phyloP scores from a whole-genome alignment of 2,329 filamentous ascomycete species.

The Huntiella bhutanensis region DNA sequence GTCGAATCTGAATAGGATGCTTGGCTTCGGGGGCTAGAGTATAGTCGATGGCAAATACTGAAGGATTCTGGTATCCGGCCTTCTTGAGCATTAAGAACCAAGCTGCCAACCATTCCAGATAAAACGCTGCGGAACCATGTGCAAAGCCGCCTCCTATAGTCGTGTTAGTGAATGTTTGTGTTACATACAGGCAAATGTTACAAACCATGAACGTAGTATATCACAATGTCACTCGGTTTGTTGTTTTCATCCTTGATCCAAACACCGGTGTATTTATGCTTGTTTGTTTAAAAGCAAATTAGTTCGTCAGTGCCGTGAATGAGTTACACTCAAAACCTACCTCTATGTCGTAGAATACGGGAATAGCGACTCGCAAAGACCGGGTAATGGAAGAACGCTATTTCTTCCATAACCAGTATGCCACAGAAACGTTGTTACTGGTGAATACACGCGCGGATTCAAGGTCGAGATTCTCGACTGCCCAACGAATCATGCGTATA shows the following conservation, averaged over 20 bases:
- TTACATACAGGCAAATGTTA: not conserved
- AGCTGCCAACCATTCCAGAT: conserved; percentile 62
- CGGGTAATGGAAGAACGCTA: conserved; percentile 24
- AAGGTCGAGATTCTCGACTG: conserved; percentile 52
- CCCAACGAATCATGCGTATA: conserved; percentile 58
- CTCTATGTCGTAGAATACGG: conserved; percentile 31
- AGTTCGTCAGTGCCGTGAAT: not conserved
- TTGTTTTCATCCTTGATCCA: conserved; percentile 48
- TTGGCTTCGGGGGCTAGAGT: conserved; percentile 48
- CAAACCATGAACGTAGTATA: conserved; percentile 52
- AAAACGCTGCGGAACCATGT: conserved; percentile 69
- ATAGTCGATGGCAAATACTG: conserved; percentile 64
- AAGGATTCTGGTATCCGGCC: conserved; percentile 52
- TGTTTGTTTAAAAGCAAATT: conserved; percentile 1
- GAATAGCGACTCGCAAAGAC: conserved; percentile 44
- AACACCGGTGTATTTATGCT: conserved; percentile 38
- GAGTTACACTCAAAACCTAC: conserved; percentile 12
- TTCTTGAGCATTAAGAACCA: conserved; percentile 48
- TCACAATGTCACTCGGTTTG: conserved; percentile 49
- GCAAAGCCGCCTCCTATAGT: conserved; percentile 54
- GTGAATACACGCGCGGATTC: conserved; percentile 59
- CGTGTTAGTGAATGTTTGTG: conserved; percentile 1
- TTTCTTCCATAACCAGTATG: conserved; percentile 60
- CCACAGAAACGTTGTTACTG: conserved; percentile 50
- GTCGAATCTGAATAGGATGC: conserved; percentile 55